These are phyloP conservation scores for Parastagonospora nodorum DNA, from an alignment of 2,329 filamentous ascomycete species.

Conservation along the genomic window DNA sequence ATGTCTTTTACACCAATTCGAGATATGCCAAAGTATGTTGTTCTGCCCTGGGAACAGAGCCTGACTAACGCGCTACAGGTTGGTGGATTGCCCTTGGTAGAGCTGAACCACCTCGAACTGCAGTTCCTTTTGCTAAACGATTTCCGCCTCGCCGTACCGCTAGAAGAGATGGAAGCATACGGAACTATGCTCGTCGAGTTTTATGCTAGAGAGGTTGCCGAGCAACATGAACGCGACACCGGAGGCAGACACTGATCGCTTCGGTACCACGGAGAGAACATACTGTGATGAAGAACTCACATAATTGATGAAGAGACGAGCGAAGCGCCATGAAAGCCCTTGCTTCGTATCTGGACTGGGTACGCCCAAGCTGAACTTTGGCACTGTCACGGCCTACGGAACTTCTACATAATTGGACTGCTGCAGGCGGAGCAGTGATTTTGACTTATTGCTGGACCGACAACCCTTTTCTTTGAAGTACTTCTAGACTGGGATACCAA, in stretches of 20 bases:
- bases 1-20: conserved; percentile 99
- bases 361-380: too few species aligned
- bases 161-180: conserved; percentile 95
- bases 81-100: conserved; percentile 85
- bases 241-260: conserved; percentile 17
- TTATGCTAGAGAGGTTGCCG: conserved; percentile 87
- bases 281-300: not conserved
- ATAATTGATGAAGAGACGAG: not conserved
- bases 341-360: too few species aligned
- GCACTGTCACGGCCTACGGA: too few species aligned
- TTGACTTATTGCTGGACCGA: conserved; percentile 4
- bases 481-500: conserved; percentile 27
- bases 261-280: too few species aligned
- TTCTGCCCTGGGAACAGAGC: not conserved
- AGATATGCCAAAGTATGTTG: conserved; percentile 91
- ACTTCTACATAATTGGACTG: not conserved
- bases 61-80: conserved; percentile 64
- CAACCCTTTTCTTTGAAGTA: conserved; percentile 10
- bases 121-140: conserved; percentile 96
- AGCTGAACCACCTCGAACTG: conserved; percentile 93
- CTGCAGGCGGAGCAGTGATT: not conserved
- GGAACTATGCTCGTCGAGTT: conserved; percentile 99
- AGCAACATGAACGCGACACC: conserved; percentile 55
- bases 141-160: conserved; percentile 88
- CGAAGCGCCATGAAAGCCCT: too few species aligned